These are phyloP conservation scores for Dendrobium huoshanense DNA, from an alignment of 106 monocot genomes.

Conservation along the genomic window DNA sequence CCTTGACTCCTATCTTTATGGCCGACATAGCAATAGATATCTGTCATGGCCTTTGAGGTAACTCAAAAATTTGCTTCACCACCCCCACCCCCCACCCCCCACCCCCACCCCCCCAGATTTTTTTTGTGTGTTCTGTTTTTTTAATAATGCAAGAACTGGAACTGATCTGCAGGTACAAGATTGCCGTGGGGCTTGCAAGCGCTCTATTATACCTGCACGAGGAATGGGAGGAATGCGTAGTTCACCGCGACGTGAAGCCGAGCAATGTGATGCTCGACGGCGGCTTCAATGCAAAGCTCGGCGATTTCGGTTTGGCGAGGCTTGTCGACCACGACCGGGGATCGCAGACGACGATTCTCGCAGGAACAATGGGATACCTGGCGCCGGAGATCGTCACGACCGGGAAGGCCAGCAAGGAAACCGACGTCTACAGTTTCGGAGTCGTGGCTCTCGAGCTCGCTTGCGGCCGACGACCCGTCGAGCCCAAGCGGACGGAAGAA, in stretches of 20 bases:
- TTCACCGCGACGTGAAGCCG: slow-evolving; percentile 33
- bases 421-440: slow-evolving; percentile 22
- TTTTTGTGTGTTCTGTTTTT: not conserved
- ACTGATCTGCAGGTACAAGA: slow-evolving; percentile 20
- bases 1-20: slow-evolving; percentile 17
- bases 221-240: slow-evolving; percentile 43
- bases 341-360: slow-evolving; percentile 17
- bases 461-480: slow-evolving; percentile 3
- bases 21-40: not conserved
- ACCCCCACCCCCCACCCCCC: no score
- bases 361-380: slow-evolving; percentile 19
- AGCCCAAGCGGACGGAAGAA: not conserved
- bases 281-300: slow-evolving; percentile 12
- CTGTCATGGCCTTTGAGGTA: slow-evolving; percentile 38
- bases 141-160: not conserved
- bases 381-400: slow-evolving; percentile 10
- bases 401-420: slow-evolving; percentile 18
- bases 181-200: slow-evolving; percentile 32
- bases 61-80: not conserved
- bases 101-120: not conserved
- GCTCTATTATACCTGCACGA: slow-evolving; percentile 60
- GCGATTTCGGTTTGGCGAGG: slow-evolving; percentile 21
- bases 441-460: slow-evolving; percentile 20
- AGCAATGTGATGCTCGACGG: slow-evolving; percentile 28
- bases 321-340: slow-evolving; percentile 17